Base-by-base conservation (phyloP, 2,329 filamentous ascomycete species). In the Diaporthe ampelina region DNA sequence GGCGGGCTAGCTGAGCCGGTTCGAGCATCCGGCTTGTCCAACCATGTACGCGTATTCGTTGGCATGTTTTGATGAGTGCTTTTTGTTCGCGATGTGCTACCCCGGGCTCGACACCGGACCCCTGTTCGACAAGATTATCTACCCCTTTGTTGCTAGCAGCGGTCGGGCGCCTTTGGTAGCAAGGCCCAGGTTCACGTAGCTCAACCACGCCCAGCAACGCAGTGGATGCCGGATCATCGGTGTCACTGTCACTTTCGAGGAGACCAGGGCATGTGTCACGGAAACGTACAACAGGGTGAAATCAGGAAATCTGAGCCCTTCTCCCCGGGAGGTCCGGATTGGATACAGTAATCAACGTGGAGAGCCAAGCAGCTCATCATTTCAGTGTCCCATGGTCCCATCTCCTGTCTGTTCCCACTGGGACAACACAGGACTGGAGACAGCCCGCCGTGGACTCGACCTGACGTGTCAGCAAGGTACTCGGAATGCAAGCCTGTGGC, bases 391-490 rank as follows among this genome's bases (percentile, higher is more conserved):
- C 35, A 50, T 40, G 40, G n/a, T 52, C 17, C 4, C 68, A 26
- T 70, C 37, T 10, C 32, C 15, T 52, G 29, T 26, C 9, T 5
- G 37, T 48, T 24, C 45, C 56, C 68, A 50, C 37, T 56, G 24
- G 52, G 69, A 58, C 37, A 45, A 48, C 52, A 58, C 26, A 58
- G 43, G 26, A 26, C 54, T 26, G 54, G 56, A n/a, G 56, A 52
- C 32, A 37, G 11, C 21, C 29, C 21, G 43, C 43, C 35, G 57
- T 43, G 10, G 43, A 24, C 17, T 35, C 7, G 45, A 24, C 29
- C 24, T 67, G 61, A 50, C 61, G 45, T 67, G 61, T 37, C 61
- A 67, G 45, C 43, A 19, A 26, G 43, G 9, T 50, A 5, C 2
- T 67, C 26, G 29, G 8, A 24, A 50, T 6, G 19, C 15, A 35